Evolutionary conservation across 768 basidiomycete species (phyloP).

Genomic region (Collybia mongolica): DNA sequence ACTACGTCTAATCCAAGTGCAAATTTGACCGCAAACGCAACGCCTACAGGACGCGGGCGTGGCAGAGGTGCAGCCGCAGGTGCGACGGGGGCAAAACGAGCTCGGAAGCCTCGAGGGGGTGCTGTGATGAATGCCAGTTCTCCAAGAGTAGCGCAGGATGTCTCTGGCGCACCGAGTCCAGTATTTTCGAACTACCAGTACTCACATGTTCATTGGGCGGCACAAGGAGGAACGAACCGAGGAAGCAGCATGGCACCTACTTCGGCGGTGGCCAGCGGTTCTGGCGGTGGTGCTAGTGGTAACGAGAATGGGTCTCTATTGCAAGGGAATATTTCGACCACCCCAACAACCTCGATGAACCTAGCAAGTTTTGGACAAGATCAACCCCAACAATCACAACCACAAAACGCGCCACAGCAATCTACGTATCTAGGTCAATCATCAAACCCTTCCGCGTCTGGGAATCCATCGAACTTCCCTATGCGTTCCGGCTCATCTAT

Average conservation of each 20-base stretch:
- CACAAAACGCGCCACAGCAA: neutral
- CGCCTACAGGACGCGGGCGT: neutral
- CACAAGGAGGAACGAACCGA: slow-evolving; percentile 9
- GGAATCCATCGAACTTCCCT: slow-evolving; percentile 3
- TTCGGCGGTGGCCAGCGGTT: neutral
- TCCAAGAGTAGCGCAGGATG: slow-evolving; percentile 24
- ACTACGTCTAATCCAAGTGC: too few species aligned
- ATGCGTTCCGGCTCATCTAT: slow-evolving; percentile 7
- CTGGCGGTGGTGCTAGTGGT: neutral
- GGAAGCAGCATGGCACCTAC: neutral
- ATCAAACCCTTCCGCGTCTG: slow-evolving; percentile 1
- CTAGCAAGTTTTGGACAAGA: neutral
- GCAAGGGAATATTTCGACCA: slow-evolving; percentile 6
- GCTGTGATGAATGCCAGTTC: slow-evolving; percentile 24
- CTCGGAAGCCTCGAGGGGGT: slow-evolving; percentile 45
- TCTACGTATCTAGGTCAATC: neutral
- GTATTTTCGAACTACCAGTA: slow-evolving; percentile 21
- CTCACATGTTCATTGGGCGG: slow-evolving; percentile 39
- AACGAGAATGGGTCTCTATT: neutral
- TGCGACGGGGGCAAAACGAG: slow-evolving; percentile 39
- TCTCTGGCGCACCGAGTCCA: slow-evolving; percentile 9
- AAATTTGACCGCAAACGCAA: too few species aligned
- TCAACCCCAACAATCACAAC: neutral
- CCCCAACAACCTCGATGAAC: neutral
- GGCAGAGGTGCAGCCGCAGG: neutral